phyloP scores from a whole-genome alignment of 2,329 filamentous ascomycete genomes.

The Diaporthe sp. region DNA sequence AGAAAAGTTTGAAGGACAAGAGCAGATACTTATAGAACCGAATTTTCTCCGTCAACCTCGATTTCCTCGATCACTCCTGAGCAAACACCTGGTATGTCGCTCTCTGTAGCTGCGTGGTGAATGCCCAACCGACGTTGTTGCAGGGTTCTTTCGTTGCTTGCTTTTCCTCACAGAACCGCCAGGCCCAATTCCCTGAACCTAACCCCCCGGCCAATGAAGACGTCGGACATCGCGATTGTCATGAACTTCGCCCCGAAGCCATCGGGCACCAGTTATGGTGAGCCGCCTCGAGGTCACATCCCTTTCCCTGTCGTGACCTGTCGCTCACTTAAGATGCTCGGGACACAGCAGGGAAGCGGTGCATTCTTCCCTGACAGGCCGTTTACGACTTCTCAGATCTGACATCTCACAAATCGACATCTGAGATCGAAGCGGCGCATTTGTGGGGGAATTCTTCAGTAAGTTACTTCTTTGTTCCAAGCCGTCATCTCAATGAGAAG shows the following conservation, averaged over 20 bases:
- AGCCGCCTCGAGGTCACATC: neutral
- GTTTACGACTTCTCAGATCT: constrained; percentile 18
- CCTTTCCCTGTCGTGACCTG: neutral
- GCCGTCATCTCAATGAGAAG: neutral
- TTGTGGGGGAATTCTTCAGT: neutral
- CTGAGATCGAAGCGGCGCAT: neutral
- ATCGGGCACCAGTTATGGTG: neutral
- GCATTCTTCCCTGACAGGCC: neutral
- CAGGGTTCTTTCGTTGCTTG: neutral
- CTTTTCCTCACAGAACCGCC: neutral
- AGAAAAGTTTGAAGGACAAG: neutral
- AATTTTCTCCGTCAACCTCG: neutral
- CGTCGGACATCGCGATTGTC: no score
- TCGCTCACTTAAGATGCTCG: neutral
- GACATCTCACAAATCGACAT: neutral
- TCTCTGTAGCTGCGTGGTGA: neutral
- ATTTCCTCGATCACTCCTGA: neutral
- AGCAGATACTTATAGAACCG: neutral
- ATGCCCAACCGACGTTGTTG: neutral
- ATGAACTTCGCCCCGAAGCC: neutral
- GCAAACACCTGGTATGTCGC: neutral
- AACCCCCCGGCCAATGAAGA: neutral
- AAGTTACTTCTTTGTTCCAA: neutral
- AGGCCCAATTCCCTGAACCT: neutral
- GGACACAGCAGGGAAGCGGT: neutral